Percentiles rank a stretch among this genome's conserved stretches.
Conservation (phyloP, 192 early-diverging fungal species). For the Entophlyctis luteolus region DNA sequence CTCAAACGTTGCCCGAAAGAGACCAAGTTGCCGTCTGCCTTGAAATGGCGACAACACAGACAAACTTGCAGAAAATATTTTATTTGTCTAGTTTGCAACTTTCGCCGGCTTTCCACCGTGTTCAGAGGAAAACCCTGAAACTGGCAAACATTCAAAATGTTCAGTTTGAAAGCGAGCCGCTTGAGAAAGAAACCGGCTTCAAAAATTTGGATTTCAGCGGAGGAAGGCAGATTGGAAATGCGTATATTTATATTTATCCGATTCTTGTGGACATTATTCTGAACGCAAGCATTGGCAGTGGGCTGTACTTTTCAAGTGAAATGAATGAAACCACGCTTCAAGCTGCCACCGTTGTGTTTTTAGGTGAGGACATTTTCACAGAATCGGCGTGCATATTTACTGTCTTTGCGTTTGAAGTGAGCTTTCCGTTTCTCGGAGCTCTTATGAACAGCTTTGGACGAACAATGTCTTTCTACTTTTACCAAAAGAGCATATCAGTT, state of each 20-base stretch:
- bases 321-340: slow-evolving; percentile 30
- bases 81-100: slow-evolving; percentile 31
- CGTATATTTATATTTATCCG: slow-evolving; percentile 47
- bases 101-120: slow-evolving; percentile 24
- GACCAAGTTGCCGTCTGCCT: slow-evolving; percentile 45
- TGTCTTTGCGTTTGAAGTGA: slow-evolving; percentile 25
- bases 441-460: slow-evolving; percentile 43
- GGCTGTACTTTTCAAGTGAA: slow-evolving; percentile 26
- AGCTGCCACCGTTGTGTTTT: background rate
- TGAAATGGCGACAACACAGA: slow-evolving; percentile 45
- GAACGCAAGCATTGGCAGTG: slow-evolving; percentile 31
- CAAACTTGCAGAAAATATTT: slow-evolving; percentile 29
- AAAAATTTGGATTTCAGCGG: background rate
- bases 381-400: background rate
- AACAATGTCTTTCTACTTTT: slow-evolving; percentile 43
- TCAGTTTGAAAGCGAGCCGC: background rate
- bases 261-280: slow-evolving; percentile 40
- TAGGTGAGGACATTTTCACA: background rate
- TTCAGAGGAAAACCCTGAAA: slow-evolving; percentile 26
- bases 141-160: background rate
- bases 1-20: slow-evolving; percentile 35
- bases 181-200: background rate
- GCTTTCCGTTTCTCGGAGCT: slow-evolving; percentile 37
- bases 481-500: slow-evolving; percentile 40
- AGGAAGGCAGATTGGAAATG: slow-evolving; percentile 31